Evolutionary conservation across 2,329 filamentous ascomycete species (phyloP).

Genomic region (Lachnellula willkommii): DNA sequence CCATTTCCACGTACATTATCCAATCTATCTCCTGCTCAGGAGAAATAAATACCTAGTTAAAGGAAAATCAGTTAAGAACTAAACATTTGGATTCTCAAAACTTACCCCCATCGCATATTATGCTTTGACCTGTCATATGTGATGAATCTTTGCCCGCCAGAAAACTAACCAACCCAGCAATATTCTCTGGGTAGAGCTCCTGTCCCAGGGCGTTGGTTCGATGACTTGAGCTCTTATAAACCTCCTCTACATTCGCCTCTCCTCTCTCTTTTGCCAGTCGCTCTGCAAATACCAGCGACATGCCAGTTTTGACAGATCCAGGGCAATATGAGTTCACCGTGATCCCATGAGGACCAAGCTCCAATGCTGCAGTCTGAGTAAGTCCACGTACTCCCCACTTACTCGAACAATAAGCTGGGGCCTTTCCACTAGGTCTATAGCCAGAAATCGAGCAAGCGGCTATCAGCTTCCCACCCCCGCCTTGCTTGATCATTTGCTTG

Average conservation of each 20-base stretch:
- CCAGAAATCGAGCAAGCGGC: slow-evolving; percentile 39
- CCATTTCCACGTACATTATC: no score
- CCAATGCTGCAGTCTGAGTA: slow-evolving; percentile 58
- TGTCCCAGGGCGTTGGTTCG: no score
- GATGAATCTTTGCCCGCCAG: slow-evolving; percentile 51
- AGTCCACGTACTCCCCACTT: slow-evolving; percentile 62
- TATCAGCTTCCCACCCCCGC: slow-evolving; percentile 31
- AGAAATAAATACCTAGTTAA: no score
- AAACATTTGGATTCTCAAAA: no score
- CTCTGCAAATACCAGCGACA: slow-evolving; percentile 60
- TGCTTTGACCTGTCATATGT: slow-evolving; percentile 58
- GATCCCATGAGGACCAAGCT: slow-evolving; percentile 56
- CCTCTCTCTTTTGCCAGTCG: neutral
- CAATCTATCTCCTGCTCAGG: no score
- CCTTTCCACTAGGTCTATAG: slow-evolving; percentile 50
- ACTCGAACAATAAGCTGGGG: slow-evolving; percentile 55
- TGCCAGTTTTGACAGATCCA: slow-evolving; percentile 56
- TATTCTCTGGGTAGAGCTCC: slow-evolving; percentile 46
- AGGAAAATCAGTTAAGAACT: no score
- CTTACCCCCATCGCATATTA: slow-evolving; percentile 52
- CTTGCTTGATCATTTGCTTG: slow-evolving; percentile 56
- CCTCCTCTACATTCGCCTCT: neutral
- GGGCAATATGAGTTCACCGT: slow-evolving; percentile 62
- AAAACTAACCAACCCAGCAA: slow-evolving; percentile 53
- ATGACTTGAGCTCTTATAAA: slow-evolving; percentile 31